Base-by-base conservation (phyloP, 192 early-diverging fungal species). In the Coemansia guatemalensis region DNA sequence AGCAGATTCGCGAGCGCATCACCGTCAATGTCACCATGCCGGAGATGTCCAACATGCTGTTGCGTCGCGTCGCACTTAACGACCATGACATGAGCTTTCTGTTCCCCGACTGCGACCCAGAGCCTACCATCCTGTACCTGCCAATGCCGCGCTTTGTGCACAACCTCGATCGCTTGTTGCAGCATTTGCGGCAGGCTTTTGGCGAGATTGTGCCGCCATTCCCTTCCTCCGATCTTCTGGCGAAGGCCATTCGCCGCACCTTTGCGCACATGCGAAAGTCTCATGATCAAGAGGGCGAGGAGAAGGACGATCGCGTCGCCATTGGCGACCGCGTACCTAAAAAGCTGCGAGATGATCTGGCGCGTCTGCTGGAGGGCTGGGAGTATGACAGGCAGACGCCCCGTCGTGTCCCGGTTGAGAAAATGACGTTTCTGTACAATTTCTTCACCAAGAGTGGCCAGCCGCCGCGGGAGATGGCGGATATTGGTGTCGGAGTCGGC, bases 81-180 rank as follows among this genome's bases (percentile, higher is more conserved):
- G 63, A 65, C 32, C 69, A 81, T 22, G 78, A 81, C 63, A 68
- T 75, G 62, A 53, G 69, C 59, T 75, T 81, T 69, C 30, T 81
- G 78, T 72, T 81, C 47, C 78, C 78, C 0, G 48, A 30, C 54
- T 75, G 78, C 73, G 72, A 72, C 41, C 78, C 78, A 0, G 78
- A 81, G 66, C 78, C 78, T 8, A 65, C 69, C 5, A 59, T 81
- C 23, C 26, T 81, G 23, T 81, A 81, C 51, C 59, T 81, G 73
- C 78, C 78, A 25, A 48, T 81, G 48, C 78, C 78, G 25, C 68
- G 65, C 20, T 74, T 81, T 66, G 78, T 81, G 29, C 78, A 81
- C 53, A 53, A 75, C 29, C 55, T 81, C 23, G 66, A 65, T 41
- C 63, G 69, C 18, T 49, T 81, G 53, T 21, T 81, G 50, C 57